A percentile compares a stretch with the other conserved stretches of the same genome.
Evolutionary conservation across 2,329 filamentous ascomycete species (phyloP).

Genomic region (Clonostachys byssicola): DNA sequence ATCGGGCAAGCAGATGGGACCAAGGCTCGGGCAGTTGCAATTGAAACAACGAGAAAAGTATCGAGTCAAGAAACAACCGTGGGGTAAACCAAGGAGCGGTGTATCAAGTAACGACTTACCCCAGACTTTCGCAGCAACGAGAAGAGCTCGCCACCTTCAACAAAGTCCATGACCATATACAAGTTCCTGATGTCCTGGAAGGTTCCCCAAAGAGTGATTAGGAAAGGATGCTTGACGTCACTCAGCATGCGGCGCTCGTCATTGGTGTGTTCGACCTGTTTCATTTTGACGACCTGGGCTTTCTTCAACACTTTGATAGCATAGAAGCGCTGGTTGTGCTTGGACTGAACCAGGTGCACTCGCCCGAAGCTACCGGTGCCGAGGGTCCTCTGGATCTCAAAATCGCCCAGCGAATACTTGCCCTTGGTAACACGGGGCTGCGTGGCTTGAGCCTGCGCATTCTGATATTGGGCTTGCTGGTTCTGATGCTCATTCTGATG

Average conservation of each 20-base stretch:
- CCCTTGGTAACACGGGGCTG: slow-evolving; percentile 78
- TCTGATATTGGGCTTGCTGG: slow-evolving; percentile 8
- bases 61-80: too few relatives aligned
- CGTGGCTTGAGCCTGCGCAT: slow-evolving; percentile 22
- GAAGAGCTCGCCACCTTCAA: slow-evolving; percentile 96
- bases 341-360: slow-evolving; percentile 94
- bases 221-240: slow-evolving; percentile 94
- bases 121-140: slow-evolving; percentile 92
- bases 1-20: too few relatives aligned
- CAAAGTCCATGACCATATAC: slow-evolving; percentile 99
- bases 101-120: slow-evolving; percentile 38
- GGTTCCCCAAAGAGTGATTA: slow-evolving; percentile 97
- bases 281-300: slow-evolving; percentile 98
- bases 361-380: slow-evolving; percentile 96
- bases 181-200: slow-evolving; percentile 94
- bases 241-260: slow-evolving; percentile 95
- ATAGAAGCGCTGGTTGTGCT: slow-evolving; percentile 97
- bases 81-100: too few relatives aligned
- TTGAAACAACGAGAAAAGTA: too few relatives aligned
- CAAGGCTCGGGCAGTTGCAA: too few relatives aligned
- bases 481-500: slow-evolving; percentile 19
- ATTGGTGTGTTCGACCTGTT: slow-evolving; percentile 99
- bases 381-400: slow-evolving; percentile 83
- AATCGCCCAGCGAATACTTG: slow-evolving; percentile 92
- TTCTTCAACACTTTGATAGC: slow-evolving; percentile 99